Percentiles rank a stretch among this genome's conserved stretches.
Evolutionary conservation across 2,329 filamentous ascomycete species (phyloP).

Genomic region (Colletotrichum orchidophilum): DNA sequence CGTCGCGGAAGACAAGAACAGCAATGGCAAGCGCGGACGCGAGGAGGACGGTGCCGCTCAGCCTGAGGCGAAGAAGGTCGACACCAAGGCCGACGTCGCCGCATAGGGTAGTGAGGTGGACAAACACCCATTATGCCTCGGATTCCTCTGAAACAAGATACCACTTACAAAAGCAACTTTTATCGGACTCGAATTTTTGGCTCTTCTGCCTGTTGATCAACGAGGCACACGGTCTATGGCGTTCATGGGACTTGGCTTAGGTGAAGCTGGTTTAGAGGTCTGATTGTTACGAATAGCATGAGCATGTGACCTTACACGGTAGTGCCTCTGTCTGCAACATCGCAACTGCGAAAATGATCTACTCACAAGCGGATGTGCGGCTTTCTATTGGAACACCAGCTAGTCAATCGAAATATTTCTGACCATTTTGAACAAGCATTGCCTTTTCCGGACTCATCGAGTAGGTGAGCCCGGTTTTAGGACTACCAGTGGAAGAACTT

Average conservation of each 20-base stretch:
- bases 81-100: slow-evolving; percentile 55
- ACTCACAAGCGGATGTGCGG: neutral
- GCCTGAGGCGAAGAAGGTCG: slow-evolving; percentile 70
- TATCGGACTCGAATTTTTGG: slow-evolving; percentile 33
- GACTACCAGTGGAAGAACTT: neutral
- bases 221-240: slow-evolving; percentile 32
- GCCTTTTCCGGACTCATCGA: neutral
- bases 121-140: neutral
- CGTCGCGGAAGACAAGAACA: slow-evolving; percentile 36
- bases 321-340: slow-evolving; percentile 5
- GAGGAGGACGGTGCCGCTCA: slow-evolving; percentile 60
- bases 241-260: slow-evolving; percentile 31
- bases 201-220: slow-evolving; percentile 24
- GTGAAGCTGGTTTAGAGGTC: slow-evolving; percentile 33
- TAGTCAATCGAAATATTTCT: slow-evolving; percentile 30
- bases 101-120: slow-evolving; percentile 21
- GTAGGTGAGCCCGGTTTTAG: neutral
- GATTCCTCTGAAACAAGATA: slow-evolving; percentile 28
- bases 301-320: slow-evolving; percentile 27
- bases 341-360: slow-evolving; percentile 15
- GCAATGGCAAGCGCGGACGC: slow-evolving; percentile 63
- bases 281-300: slow-evolving; percentile 34
- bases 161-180: slow-evolving; percentile 34
- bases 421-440: neutral
- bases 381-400: slow-evolving; percentile 8